Evolutionary conservation across 805 yeast genomes (phyloP), one percentile per base, ranked within the genome.

Genomic region (Yarrowia sp.): DNA sequence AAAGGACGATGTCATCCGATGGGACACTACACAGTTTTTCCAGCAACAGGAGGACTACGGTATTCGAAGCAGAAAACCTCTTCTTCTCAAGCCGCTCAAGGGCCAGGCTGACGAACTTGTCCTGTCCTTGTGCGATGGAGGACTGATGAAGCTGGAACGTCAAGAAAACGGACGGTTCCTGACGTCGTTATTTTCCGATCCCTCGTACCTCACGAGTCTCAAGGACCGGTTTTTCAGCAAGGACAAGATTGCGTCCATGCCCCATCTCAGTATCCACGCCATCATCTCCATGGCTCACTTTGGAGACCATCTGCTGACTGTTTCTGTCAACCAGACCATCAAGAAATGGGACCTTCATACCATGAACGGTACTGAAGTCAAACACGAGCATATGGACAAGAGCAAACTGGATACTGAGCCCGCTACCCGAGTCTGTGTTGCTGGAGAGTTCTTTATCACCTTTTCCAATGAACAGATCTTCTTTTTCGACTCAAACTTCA

Each of bases 401-500:
- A 46, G 42, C 38, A 44, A 61, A 13, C 55, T 46, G n/a, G 66
- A 61, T 13, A 61, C 66, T 1, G 66, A 61, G 36, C 55, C 55
- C 3, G 66, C n/a, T n/a, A 46, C 53, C 10, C 55, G 66, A n/a
- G 46, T 61, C 10, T 36, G 46, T 15, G 15, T 15, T 9, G 15
- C 44, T 1, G 66, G 66, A 9, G 55, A 46, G 30, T 47, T 20
- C 46, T 46, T 44, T 38, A 9, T 61, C 42, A 24, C 46, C 24
- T 46, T 20, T 17, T 46, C 44, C 20, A 46, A 20, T 6, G 55
- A 39, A 8, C 34, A 88, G 68, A 90, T 80, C 74, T 75, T 84
- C 55, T 81, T 79, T 42, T 73, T 74, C 46, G 80, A 83, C 65
- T 87, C 88, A 15, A 83, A 87, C 83, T 81, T 84, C 70, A 15